phyloP scores from a whole-genome alignment of 192 early-diverging fungal genomes.

The Podila clonocystis region DNA sequence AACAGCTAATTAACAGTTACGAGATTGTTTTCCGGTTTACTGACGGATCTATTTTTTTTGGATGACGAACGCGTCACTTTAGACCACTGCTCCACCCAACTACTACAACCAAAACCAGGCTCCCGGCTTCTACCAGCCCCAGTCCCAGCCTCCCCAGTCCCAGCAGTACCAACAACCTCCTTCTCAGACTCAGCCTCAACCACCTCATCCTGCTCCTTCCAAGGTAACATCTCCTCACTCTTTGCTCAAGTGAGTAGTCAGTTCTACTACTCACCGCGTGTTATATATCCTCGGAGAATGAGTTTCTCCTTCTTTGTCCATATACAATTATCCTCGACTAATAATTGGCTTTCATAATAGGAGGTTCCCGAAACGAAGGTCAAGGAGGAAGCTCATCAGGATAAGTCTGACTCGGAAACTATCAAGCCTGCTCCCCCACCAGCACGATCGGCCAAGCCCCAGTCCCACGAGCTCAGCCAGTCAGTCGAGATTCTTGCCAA shows the following conservation, averaged over 20 bases:
- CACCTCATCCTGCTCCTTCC: constrained; percentile 13
- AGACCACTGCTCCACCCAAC: constrained; percentile 59
- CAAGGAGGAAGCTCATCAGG: constrained; percentile 17
- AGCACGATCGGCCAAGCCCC: constrained; percentile 41
- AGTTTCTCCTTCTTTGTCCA: too few relatives aligned
- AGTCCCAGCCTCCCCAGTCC: constrained; percentile 23
- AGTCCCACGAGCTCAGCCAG: constrained; percentile 50
- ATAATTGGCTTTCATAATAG: not conserved
- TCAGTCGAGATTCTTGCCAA: constrained; percentile 66
- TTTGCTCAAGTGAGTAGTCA: constrained; percentile 5
- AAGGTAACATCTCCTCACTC: not conserved
- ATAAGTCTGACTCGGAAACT: constrained; percentile 45
- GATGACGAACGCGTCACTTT: not conserved
- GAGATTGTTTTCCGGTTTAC: not conserved
- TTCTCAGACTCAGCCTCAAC: constrained; percentile 20
- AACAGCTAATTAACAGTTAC: not conserved
- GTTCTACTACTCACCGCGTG: too few relatives aligned
- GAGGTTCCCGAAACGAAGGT: constrained; percentile 14
- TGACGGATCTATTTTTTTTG: constrained; percentile 9
- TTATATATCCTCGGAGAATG: too few relatives aligned
- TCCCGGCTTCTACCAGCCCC: constrained; percentile 49
- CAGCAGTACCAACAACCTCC: constrained; percentile 38
- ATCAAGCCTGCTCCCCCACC: constrained; percentile 54
- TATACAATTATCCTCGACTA: not conserved
- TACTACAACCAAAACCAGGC: constrained; percentile 50